Conservation (phyloP, 106 monocot species). For the Narthecium ossifragum region DNA sequence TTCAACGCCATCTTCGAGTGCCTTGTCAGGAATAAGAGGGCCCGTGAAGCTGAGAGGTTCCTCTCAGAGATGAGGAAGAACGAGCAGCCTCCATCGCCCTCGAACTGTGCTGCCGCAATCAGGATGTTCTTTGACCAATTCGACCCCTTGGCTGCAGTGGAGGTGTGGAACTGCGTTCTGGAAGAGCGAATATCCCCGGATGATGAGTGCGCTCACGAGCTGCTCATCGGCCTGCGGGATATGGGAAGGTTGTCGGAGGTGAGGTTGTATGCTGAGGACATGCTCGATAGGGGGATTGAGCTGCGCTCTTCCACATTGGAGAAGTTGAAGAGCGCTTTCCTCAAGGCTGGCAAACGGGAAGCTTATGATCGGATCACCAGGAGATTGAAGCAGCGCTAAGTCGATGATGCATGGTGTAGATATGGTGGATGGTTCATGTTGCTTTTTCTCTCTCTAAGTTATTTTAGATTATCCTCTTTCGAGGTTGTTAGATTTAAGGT, state of each 20-base stretch:
- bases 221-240: slow-evolving; percentile 48
- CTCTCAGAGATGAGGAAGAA: slow-evolving; percentile 82
- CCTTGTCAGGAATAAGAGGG: slow-evolving; percentile 44
- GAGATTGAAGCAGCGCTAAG: slow-evolving; percentile 25
- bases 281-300: slow-evolving; percentile 45
- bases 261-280: slow-evolving; percentile 35
- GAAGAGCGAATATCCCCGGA: slow-evolving; percentile 20
- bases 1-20: slow-evolving; percentile 69
- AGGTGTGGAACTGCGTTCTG: slow-evolving; percentile 47
- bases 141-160: slow-evolving; percentile 48
- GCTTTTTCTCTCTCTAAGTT: background rate
- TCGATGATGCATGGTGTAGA: background rate
- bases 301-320: slow-evolving; percentile 29
- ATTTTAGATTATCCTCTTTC: background rate
- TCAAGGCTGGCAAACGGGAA: slow-evolving; percentile 34
- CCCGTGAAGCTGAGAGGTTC: slow-evolving; percentile 43
- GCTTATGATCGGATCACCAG: slow-evolving; percentile 38
- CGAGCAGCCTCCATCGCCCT: slow-evolving; percentile 27
- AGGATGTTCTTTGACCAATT: slow-evolving; percentile 65
- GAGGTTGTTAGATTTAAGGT: background rate
- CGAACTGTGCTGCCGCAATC: slow-evolving; percentile 48
- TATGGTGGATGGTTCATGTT: background rate
- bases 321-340: slow-evolving; percentile 38
- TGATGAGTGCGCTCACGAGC: slow-evolving; percentile 51
- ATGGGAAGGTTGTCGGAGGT: slow-evolving; percentile 50